Evolutionary conservation across 371 early-diverging fungal genomes (phyloP).

Genomic region (Syncephalastrum racemosum): DNA sequence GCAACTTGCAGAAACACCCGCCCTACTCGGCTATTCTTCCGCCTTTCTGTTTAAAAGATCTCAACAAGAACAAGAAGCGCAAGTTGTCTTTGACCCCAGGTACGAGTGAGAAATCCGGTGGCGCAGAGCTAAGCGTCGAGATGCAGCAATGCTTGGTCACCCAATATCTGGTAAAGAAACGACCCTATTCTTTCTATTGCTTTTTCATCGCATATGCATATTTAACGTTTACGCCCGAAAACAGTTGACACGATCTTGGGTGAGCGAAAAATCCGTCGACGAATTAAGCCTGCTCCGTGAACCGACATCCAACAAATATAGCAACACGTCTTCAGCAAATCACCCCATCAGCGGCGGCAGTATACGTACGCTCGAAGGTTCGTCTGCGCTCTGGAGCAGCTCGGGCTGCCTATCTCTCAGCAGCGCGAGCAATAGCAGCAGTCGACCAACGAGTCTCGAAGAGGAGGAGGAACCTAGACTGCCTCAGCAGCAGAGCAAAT

Average conservation of each 20-base stretch:
- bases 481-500: conserved; percentile 11
- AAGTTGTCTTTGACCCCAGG: conserved; percentile 43
- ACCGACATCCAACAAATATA: conserved; percentile 49
- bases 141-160: conserved; percentile 56
- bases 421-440: conserved; percentile 33
- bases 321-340: conserved; percentile 30
- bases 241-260: conserved; percentile 55
- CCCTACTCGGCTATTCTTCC: conserved; percentile 59
- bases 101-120: conserved; percentile 9
- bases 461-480: not conserved
- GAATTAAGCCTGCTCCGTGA: conserved; percentile 70
- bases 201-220: conserved; percentile 5
- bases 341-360: conserved; percentile 10
- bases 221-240: conserved; percentile 38
- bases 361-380: conserved; percentile 5
- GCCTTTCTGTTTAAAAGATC: conserved; percentile 45
- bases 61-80: conserved; percentile 50
- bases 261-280: conserved; percentile 74
- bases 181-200: not conserved
- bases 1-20: conserved; percentile 58
- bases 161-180: conserved; percentile 59
- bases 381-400: conserved; percentile 19
- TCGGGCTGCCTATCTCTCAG: conserved; percentile 36
- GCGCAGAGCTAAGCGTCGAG: conserved; percentile 29
- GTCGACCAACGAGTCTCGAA: conserved; percentile 35